Evolutionary conservation across 139 green algal genomes (phyloP).

Genomic region (Auxenochlorella pyrenoidosa): DNA sequence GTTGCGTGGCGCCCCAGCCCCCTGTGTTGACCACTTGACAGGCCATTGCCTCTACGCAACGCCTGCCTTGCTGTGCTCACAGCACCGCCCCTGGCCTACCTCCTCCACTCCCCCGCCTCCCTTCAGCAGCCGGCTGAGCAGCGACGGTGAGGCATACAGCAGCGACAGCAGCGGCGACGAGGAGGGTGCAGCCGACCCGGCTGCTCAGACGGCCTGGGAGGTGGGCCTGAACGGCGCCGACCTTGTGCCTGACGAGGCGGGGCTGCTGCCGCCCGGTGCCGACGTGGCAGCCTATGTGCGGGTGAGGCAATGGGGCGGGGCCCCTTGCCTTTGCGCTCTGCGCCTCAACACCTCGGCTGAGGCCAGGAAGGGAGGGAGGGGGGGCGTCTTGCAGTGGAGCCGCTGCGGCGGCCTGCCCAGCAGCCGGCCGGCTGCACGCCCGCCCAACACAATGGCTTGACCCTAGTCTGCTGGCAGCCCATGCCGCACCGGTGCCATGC

Average conservation of each 20-base stretch:
- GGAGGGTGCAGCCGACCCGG: neutral
- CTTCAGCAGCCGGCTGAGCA: neutral
- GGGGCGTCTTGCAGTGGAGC: too few relatives aligned
- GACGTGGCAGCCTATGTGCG: constrained; percentile 50
- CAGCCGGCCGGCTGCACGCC: neutral
- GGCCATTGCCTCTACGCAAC: too few relatives aligned
- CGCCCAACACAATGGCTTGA: too few relatives aligned
- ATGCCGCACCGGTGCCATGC: neutral
- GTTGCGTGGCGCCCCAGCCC: too few relatives aligned
- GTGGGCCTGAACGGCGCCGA: constrained; percentile 47
- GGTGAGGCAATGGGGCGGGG: neutral
- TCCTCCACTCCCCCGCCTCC: neutral
- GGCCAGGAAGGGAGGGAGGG: too few relatives aligned
- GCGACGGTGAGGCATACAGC: neutral
- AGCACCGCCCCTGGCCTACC: neutral
- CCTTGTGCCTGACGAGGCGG: constrained; percentile 52
- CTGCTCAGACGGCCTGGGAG: constrained; percentile 46
- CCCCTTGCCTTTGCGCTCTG: too few relatives aligned
- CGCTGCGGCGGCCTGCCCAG: neutral
- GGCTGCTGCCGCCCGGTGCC: constrained; percentile 53
- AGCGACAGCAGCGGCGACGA: constrained; percentile 9
- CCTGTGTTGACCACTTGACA: too few relatives aligned
- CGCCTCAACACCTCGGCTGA: too few relatives aligned
- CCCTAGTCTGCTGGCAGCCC: neutral
- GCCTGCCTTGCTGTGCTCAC: neutral